These are phyloP conservation scores for Colletotrichum cordylinicola DNA, from an alignment of 2,329 filamentous ascomycete species.

Conservation along the genomic window DNA sequence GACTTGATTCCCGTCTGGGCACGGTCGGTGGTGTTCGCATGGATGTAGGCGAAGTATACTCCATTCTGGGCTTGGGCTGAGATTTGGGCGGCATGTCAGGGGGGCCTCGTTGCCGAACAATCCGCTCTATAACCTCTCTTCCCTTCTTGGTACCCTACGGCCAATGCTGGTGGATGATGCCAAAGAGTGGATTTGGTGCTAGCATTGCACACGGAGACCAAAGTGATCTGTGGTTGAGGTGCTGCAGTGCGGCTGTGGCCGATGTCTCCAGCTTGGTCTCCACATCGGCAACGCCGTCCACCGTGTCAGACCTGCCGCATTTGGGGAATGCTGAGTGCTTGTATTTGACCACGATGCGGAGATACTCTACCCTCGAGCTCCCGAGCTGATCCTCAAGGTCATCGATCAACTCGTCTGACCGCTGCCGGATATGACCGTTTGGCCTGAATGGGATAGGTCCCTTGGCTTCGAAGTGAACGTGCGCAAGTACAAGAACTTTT, in stretches of 20 bases:
- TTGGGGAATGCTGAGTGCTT: conserved; percentile 60
- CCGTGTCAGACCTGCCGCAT: conserved; percentile 26
- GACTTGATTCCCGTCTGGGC: conserved; percentile 15
- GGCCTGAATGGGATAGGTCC: background rate
- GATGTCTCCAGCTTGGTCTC: conserved; percentile 59
- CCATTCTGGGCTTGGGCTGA: background rate
- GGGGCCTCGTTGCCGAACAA: conserved; percentile 23
- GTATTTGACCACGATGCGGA: conserved; percentile 59
- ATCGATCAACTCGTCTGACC: conserved; percentile 62
- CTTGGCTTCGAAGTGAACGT: conserved; percentile 39
- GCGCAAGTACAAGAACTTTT: conserved; percentile 53
- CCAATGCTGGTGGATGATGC: conserved; percentile 53
- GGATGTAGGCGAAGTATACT: background rate
- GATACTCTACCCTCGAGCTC: conserved; percentile 50
- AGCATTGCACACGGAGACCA: conserved; percentile 54
- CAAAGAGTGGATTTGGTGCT: conserved; percentile 43
- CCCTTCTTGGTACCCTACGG: conserved; percentile 56
- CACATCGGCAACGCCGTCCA: conserved; percentile 40
- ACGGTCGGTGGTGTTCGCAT: background rate
- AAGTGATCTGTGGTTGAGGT: conserved; percentile 51
- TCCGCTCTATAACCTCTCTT: conserved; percentile 43
- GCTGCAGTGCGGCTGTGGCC: conserved; percentile 54
- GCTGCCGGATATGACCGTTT: conserved; percentile 37
- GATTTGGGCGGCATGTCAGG: background rate
- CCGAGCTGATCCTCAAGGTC: conserved; percentile 65